These are phyloP conservation scores for Zelonia costaricensis DNA, from an alignment of 208 protist species.

Conservation along the genomic window DNA sequence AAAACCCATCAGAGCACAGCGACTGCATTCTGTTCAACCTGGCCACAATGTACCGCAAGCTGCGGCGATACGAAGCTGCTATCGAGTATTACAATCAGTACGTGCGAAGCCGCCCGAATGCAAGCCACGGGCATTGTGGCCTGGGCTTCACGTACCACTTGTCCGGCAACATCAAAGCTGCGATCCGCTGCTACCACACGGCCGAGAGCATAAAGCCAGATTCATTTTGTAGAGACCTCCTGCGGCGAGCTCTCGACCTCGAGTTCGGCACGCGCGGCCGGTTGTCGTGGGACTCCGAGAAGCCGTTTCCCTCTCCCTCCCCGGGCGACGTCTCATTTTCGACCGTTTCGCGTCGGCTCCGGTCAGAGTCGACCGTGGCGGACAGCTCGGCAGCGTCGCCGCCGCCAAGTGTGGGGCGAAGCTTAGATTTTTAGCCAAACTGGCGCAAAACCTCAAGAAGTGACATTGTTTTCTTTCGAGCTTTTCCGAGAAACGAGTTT, in stretches of 20 bases:
- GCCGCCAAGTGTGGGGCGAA: slow-evolving; percentile 56
- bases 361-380: slow-evolving; percentile 47
- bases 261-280: slow-evolving; percentile 57
- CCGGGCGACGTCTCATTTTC: slow-evolving; percentile 76
- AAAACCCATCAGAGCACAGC: slow-evolving; percentile 74
- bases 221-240: slow-evolving; percentile 83
- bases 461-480: too few relatives aligned
- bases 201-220: slow-evolving; percentile 86
- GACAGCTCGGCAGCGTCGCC: slow-evolving; percentile 52
- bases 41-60: slow-evolving; percentile 69
- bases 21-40: slow-evolving; percentile 92
- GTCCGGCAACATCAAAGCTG: slow-evolving; percentile 67
- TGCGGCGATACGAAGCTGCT: slow-evolving; percentile 60
- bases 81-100: slow-evolving; percentile 82
- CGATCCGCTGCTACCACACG: slow-evolving; percentile 87
- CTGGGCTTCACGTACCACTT: slow-evolving; percentile 90
- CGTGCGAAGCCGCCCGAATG: slow-evolving; percentile 72
- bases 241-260: slow-evolving; percentile 72
- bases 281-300: slow-evolving; percentile 37
- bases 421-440: slow-evolving; percentile 44
- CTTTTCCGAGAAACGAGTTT: too few relatives aligned
- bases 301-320: slow-evolving; percentile 32
- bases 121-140: slow-evolving; percentile 78
- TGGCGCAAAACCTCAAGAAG: slow-evolving; percentile 1
- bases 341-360: slow-evolving; percentile 51